Conservation (phyloP, 2,329 filamentous ascomycete genomes). For the Cryphonectria carpinicola region DNA sequence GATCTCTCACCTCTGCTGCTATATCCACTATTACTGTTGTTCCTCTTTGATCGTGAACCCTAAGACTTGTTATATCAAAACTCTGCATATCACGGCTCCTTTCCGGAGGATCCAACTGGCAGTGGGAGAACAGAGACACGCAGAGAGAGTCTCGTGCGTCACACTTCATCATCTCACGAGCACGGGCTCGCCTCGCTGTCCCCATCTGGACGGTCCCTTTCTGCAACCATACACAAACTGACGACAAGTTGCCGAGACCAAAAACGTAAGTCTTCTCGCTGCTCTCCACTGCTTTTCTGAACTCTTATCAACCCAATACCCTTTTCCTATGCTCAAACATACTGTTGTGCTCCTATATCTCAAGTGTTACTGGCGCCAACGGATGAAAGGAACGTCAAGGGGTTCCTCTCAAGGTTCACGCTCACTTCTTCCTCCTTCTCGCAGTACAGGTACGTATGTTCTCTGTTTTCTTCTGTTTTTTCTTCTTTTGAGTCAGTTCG, state of each 20-base stretch:
- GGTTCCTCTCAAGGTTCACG: not conserved
- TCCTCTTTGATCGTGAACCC: not conserved
- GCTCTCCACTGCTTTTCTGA: not conserved
- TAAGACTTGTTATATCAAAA: not conserved
- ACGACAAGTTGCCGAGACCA: not conserved
- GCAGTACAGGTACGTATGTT: no score
- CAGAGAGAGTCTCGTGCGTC: not conserved
- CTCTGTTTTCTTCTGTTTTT: no score
- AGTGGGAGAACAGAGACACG: constrained; percentile 8
- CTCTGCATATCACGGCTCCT: not conserved
- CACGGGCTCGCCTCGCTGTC: constrained; percentile 8
- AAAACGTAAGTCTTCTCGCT: constrained; percentile 1
- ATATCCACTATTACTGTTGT: not conserved
- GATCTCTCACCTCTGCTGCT: not conserved
- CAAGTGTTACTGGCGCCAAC: not conserved
- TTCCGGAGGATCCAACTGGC: not conserved
- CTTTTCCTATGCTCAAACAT: not conserved
- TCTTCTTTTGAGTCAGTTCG: not conserved
- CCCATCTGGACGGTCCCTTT: not conserved
- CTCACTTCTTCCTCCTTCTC: not conserved
- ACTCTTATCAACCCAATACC: no score
- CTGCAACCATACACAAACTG: constrained; percentile 16
- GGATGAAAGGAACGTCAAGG: not conserved
- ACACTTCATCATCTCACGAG: not conserved
- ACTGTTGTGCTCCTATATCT: constrained; percentile 15